Base-by-base conservation (phyloP, 495 filamentous ascomycete species). In the Penicillium salamii region DNA sequence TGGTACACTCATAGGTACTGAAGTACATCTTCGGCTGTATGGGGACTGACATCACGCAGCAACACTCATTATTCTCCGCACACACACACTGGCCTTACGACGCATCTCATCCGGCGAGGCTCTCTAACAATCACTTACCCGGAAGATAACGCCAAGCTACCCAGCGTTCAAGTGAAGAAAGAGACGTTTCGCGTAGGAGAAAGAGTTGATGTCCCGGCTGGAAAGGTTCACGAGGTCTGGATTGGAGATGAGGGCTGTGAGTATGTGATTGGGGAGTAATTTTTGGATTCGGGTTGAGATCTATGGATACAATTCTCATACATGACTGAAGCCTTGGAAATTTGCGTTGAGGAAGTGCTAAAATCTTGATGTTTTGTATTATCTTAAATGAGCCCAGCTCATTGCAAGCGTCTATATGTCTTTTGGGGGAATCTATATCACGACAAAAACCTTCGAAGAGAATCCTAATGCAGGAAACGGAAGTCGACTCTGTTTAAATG, bases 171-270 rank as follows among this genome's bases (percentile, higher is more conserved):
- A 24, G 53, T 63, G 1, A 77, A 63, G 49, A 89, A 85, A 66
- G 80, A 81, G 62, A 90, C 83, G 2, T 88, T 86, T 59, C 77
- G 79, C 0, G 73, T 74, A 2, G 89, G 89, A 0, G 80, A 76
- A 12, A 72, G 89, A 46, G 62, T 93, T n/a, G 88, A 92, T 69
- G 88, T 95, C 3, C 85, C 85, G 7, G 85, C 86, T 1, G 75
- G 77, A 0, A 78, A 81, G 35, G 47, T 81, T 8, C 90, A 93
- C 68, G 89, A 93, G 74, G 88, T 93, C 15, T 93, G 89, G 90
- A 83, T 91, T 54, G 89, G 90, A 0, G 32, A 62, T 1, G 74
- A 84, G 45, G 90, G 90, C 0, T 95, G 90, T 69, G 90, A 87
- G 32, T 90, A 89, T 73, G 86, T 92, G 17, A 90, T 93, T 66